Conservation (phyloP, 2,329 filamentous ascomycete genomes). For the Penicillium sp. region DNA sequence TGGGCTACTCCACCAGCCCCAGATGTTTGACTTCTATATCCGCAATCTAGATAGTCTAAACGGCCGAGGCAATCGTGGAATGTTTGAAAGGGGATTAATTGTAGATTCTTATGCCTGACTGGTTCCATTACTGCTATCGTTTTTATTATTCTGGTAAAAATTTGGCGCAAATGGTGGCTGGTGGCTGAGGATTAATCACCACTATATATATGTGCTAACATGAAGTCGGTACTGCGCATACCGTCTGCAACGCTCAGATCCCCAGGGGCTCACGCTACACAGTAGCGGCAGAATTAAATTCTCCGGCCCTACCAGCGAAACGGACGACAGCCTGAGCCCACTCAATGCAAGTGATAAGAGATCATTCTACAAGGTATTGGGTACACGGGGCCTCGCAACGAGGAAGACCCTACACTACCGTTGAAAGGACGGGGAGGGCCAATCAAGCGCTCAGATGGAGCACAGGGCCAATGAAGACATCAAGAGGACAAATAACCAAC, state of each 20-base stretch:
- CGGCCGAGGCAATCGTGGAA: background rate
- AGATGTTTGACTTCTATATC: slow-evolving; percentile 7
- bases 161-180: too few species aligned
- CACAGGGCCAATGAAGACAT: background rate
- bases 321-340: background rate
- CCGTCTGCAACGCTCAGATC: background rate
- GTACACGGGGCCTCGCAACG: background rate
- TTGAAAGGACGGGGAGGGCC: background rate
- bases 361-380: background rate
- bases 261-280: background rate
- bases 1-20: slow-evolving; percentile 21
- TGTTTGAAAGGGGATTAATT: background rate
- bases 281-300: background rate
- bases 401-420: background rate
- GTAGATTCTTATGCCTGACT: too few species aligned
- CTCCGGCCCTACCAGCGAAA: background rate
- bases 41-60: background rate
- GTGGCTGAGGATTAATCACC: too few species aligned
- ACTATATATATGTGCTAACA: too few species aligned
- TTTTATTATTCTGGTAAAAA: background rate
- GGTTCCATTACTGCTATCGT: background rate
- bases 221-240: background rate
- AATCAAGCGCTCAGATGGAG: background rate
- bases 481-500: background rate
- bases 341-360: slow-evolving; percentile 4